Evolutionary conservation across 2,329 filamentous ascomycete species (phyloP), one percentile per base, ranked within the genome.

Genomic region (Xylariaceae sp.): DNA sequence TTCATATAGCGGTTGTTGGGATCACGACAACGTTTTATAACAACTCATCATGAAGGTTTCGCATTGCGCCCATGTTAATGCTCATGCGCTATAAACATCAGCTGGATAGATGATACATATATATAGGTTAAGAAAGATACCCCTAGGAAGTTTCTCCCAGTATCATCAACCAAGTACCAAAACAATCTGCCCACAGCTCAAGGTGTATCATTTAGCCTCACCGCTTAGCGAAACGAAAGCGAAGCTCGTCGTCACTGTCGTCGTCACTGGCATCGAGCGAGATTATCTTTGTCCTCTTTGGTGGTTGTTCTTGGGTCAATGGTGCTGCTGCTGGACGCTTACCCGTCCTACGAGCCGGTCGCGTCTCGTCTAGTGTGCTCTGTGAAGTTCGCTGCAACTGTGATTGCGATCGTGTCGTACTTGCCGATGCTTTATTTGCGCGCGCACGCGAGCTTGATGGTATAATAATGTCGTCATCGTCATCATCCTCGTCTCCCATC

Each of bases 141-240:
- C 49, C 23, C 29, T 48, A 33, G 27, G 43, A 36, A 13, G 7
- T 30, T 24, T 49, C 42, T n/a, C 27, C 49, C 26, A 26, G 24
- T 41, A 16, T 16, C 11, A 15, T 30, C 4, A 36, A 33, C 23
- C 13, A 4, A 18, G 24, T 27, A 29, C 9, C 29, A 27, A 20
- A 18, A 21, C 18, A 13, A 7, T 29, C 23, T 18, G 11, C n/a
- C 18, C n/a, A 5, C 23, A 5, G 13, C 20, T 30, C 37, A 23
- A 26, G 11, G 27, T 29, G n/a, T 32, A 13, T 15, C 3, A 21
- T 11, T 18, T 15, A 26, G 18, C 26, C 33, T 63, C 74, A 74
- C 63, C 81, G 73, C 66, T 76, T 78, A 24, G 80, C 77, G 64
- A 84, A 85, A 48, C 75, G 74, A 63, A 85, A 85, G 59, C 78